Base-by-base conservation (phyloP, 2,329 filamentous ascomycete species). In the Zasmidium citrigriseum region DNA sequence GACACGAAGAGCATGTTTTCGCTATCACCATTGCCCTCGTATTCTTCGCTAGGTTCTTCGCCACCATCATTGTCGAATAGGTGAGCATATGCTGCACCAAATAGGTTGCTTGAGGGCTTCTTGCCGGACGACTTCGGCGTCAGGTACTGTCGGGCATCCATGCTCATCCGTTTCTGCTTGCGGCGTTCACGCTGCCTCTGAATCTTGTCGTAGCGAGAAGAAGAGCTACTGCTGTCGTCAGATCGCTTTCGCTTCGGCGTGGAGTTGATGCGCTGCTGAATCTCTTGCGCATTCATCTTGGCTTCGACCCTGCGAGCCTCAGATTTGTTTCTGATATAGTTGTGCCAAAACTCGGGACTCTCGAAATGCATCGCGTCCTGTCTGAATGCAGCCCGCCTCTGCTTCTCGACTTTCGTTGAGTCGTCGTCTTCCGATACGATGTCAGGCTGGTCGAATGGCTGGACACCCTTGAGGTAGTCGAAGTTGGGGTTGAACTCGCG, bases 381-480 rank as follows among this genome's bases (percentile, higher is more conserved):
- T 3, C 20, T 18, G 22, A 65, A 65, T 2, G 63, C 63, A 3
- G 23, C 52, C 2, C 41, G 49, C 9, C 63, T 54, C 27, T 57
- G 48, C 52, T 58, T 59, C 46, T 62, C 58, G 2, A 24, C 24
- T n/a, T 29, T 49, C 1, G 27, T 38, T 4, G 46, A 41, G 14
- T 52, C 34, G 16, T 49, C 41, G 52, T 61, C 60, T 23, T 50
- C 25, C 3, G 52, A 14, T 29, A 49, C 44, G 5, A 60, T n/a
- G 2, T 62, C 55, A 3, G 46, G 25, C 10, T 55, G 9, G 1
- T 46, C 22, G 11, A 60, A 57, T 0, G n/a, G 2, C 14, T 29
- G 3, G 1, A 44, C 21, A 12, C 51, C 56, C 1, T 55, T 14
- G 5, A 59, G 45, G 23, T 68, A 68, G 46, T 65, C 54, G 20